These are phyloP conservation scores for Tetrahymena borealis DNA, from an alignment of 73 alveolate species.

Conservation along the genomic window DNA sequence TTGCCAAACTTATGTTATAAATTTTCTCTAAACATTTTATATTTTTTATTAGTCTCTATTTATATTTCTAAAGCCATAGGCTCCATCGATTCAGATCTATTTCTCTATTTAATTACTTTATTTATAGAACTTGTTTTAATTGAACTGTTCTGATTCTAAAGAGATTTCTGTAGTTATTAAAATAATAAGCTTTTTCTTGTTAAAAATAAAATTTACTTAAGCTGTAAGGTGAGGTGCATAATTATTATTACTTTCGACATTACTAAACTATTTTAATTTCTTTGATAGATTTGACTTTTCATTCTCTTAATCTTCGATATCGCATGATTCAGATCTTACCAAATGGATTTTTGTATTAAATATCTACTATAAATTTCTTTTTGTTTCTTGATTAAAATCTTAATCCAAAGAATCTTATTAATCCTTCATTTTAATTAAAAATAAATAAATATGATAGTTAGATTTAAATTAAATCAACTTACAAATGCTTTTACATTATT, in stretches of 20 bases:
- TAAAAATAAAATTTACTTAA: neutral
- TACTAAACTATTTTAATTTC: neutral
- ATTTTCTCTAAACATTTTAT: too few species aligned
- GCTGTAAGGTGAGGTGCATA: neutral
- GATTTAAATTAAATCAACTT: neutral
- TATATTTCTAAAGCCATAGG: too few species aligned
- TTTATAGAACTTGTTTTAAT: too few species aligned
- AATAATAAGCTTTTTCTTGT: too few species aligned
- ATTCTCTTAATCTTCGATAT: neutral
- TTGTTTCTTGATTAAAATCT: neutral
- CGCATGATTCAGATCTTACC: neutral
- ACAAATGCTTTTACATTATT: neutral
- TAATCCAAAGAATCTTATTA: neutral
- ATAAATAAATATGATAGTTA: neutral
- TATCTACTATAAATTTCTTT: neutral
- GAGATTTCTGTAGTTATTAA: too few species aligned
- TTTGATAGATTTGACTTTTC: neutral
- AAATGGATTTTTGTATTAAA: neutral
- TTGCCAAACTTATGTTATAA: too few species aligned
- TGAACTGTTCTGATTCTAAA: too few species aligned
- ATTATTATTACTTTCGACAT: neutral
- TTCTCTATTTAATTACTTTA: neutral
- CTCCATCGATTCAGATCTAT: neutral
- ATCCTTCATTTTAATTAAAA: neutral
- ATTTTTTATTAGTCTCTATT: too few species aligned